Evolutionary conservation across 148 eudicot species (phyloP).

Genomic region (Persicaria tinctoria): DNA sequence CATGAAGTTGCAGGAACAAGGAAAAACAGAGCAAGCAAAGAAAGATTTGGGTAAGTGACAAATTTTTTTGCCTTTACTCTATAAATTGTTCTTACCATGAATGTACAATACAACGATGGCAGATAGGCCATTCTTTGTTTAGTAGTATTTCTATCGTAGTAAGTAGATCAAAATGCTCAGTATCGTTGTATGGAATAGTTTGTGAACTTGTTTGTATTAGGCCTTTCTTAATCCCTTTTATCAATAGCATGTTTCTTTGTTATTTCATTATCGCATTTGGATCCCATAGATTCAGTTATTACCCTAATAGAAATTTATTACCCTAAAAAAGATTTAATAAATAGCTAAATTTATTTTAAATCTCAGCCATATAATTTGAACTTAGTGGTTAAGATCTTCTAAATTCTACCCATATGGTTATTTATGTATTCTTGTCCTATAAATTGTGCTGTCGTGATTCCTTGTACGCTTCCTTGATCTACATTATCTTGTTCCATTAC

Average conservation of each 20-base stretch:
- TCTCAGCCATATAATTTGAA: no score
- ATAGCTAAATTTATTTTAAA: no score
- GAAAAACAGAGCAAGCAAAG: slow-evolving; percentile 91
- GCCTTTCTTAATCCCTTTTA: background rate
- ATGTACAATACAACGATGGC: background rate
- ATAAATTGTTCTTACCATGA: background rate
- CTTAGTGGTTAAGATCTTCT: no score
- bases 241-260: background rate
- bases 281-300: no score
- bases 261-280: background rate
- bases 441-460: background rate
- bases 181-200: background rate
- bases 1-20: slow-evolving; percentile 96
- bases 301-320: no score
- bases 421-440: background rate
- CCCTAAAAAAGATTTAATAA: no score
- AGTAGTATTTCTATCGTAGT: background rate
- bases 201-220: background rate
- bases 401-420: background rate
- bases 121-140: background rate
- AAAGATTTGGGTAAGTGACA: slow-evolving; percentile 75
- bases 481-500: background rate
- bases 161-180: background rate
- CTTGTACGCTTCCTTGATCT: background rate
- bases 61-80: background rate